phyloP scores from a whole-genome alignment of 345 rosid genomes.

The Acer saccharum region DNA sequence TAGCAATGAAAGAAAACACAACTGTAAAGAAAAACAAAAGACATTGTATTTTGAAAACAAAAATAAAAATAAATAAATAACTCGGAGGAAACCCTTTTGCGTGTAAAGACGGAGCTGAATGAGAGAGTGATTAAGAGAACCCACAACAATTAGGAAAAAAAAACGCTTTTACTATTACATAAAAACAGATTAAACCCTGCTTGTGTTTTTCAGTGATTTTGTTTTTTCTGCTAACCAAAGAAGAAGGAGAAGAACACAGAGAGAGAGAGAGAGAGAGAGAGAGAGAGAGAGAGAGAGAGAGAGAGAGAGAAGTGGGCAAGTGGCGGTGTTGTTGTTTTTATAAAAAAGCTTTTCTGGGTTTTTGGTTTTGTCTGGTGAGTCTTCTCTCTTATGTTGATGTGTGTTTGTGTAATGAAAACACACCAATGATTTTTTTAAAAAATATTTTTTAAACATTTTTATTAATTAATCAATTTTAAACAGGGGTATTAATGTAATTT shows the following conservation, averaged over 20 bases:
- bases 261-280: too few relatives aligned
- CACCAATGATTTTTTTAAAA: too few relatives aligned
- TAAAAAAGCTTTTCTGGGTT: not conserved
- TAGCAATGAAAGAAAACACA: not conserved
- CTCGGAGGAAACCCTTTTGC: constrained; percentile 19
- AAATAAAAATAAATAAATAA: constrained; percentile 17
- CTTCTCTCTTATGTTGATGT: not conserved
- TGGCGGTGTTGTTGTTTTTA: not conserved
- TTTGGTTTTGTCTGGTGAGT: not conserved
- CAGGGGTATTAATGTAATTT: too few relatives aligned
- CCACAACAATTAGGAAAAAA: not conserved
- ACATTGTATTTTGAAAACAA: too few relatives aligned
- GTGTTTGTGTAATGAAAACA: too few relatives aligned
- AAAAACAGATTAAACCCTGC: constrained; percentile 1
- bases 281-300: too few relatives aligned
- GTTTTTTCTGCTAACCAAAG: not conserved
- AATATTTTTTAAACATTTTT: too few relatives aligned
- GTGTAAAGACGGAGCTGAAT: not conserved
- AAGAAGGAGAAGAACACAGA: not conserved
- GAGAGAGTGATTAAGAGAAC: not conserved
- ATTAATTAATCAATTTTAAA: too few relatives aligned
- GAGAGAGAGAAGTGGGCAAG: not conserved
- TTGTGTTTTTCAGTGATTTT: not conserved
- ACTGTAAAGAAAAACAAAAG: not conserved
- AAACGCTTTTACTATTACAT: not conserved